Percentiles rank a stretch among this genome's conserved stretches.
Conservation (phyloP, 768 basidiomycete species). For the Serpula lacrymans region DNA sequence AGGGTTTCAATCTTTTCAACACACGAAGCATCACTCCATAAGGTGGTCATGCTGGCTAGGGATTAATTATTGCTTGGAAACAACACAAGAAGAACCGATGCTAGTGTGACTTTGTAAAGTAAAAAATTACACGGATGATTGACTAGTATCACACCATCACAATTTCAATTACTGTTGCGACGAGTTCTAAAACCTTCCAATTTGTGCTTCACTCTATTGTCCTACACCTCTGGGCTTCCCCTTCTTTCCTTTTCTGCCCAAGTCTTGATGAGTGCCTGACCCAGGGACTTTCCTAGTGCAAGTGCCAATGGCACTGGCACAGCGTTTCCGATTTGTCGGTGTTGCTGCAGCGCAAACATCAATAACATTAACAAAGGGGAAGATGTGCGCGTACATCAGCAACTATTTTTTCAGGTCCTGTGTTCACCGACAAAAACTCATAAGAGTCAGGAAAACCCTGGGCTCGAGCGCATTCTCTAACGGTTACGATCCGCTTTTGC, state of each 20-base stretch:
- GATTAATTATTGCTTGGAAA: too few species aligned
- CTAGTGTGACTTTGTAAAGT: too few species aligned
- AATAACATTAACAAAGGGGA: slow-evolving; percentile 2
- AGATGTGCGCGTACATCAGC: slow-evolving; percentile 46
- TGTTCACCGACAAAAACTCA: slow-evolving; percentile 50
- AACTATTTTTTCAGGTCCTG: slow-evolving; percentile 30
- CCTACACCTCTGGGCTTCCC: slow-evolving; percentile 43
- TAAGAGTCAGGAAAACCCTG: slow-evolving; percentile 80
- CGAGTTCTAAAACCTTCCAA: too few species aligned
- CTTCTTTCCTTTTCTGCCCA: slow-evolving; percentile 44
- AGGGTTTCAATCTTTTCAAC: too few species aligned
- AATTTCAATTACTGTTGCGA: too few species aligned
- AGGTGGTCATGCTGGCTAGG: too few species aligned
- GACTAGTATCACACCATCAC: too few species aligned
- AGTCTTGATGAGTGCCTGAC: slow-evolving; percentile 40
- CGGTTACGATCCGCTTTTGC: slow-evolving; percentile 70
- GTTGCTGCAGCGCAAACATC: slow-evolving; percentile 44
- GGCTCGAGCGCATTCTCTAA: slow-evolving; percentile 66
- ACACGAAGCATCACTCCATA: too few species aligned
- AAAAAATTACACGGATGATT: too few species aligned
- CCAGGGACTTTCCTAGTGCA: slow-evolving; percentile 51
- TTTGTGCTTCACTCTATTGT: too few species aligned
- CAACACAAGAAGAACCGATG: too few species aligned
- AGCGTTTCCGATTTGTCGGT: slow-evolving; percentile 77
- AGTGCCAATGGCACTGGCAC: slow-evolving; percentile 69